Base-by-base conservation (phyloP, 148 eudicot species). In the Fagopyrum esculentum region DNA sequence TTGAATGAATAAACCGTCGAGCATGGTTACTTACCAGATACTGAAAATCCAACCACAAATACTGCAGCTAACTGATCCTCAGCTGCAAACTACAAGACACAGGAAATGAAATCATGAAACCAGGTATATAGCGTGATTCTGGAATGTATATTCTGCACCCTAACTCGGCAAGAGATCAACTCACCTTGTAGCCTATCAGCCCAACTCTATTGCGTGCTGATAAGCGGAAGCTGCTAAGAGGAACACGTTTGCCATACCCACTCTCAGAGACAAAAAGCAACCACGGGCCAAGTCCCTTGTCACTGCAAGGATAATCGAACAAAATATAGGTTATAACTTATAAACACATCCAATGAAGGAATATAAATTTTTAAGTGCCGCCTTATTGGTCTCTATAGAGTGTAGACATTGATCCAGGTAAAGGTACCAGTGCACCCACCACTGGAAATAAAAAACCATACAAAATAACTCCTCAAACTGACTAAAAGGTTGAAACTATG, bases 21-120 rank as follows among this genome's bases (percentile, higher is more conserved):
- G 44, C 3, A 56, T n/a, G 40, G 19, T 43, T 35, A 30, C n/a
- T 84, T 84, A 95, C 99, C 99, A 75, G 93, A 84, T 69, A 80
- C 82, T 6, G 98, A 87, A 84, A 80, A 92, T 29, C 98, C 98
- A 64, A 92, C 99, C 46, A 82, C 93, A 84, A 95, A 95, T 3
- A 95, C 99, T 43, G 97, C 96, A 50, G 88, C 99, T 69, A 95
- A 84, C 72, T 85, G 86, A 81, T 95, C 99, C 82, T 95, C 97
- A n/a, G 79, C 81, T 30, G 97, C 85, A 78, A 92, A 95, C 99
- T 95, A 73, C 49, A 82, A 50, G 73, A 61, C 1, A 35, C 12
- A 47, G 26, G 10, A 55, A 29, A 59, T 5, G 30, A 59, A 63
- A 44, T 40, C 6, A 45, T 44, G 7, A 75, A 19, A 26, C 16